Evolutionary conservation across 2,329 filamentous ascomycete genomes (phyloP).

Genomic region (Talaromyces sp.): DNA sequence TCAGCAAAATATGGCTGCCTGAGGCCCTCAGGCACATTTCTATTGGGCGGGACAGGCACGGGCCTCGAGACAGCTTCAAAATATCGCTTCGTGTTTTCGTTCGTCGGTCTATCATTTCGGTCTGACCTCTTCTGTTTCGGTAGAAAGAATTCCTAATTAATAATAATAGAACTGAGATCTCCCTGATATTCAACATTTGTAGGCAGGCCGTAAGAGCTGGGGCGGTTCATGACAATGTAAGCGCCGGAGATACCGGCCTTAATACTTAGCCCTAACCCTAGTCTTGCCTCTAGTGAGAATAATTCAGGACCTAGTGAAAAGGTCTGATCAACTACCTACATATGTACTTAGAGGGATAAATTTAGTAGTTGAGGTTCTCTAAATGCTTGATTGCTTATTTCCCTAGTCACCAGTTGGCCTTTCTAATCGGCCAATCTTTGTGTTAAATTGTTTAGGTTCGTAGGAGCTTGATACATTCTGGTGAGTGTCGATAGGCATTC

Average conservation of each 20-base stretch:
- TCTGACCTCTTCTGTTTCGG: not conserved
- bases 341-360: too few species aligned
- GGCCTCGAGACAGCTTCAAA: not conserved
- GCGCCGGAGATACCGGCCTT: not conserved
- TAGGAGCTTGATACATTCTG: not conserved
- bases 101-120: not conserved
- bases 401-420: not conserved
- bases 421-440: not conserved
- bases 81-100: not conserved
- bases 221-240: not conserved
- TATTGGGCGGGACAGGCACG: not conserved
- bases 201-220: not conserved
- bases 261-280: not conserved
- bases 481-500: not conserved
- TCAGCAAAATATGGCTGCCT: slow-evolving; percentile 2
- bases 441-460: not conserved
- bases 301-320: not conserved
- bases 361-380: too few species aligned
- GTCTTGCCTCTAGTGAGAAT: not conserved
- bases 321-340: not conserved
- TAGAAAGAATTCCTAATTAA: not conserved
- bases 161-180: too few species aligned
- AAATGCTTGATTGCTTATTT: not conserved
- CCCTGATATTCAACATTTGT: not conserved
- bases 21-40: not conserved